Percentiles rank a stretch among this genome's conserved stretches.
Conservation (phyloP, 1,284 basidiomycete genomes). For the Ganoderma multipileum region DNA sequence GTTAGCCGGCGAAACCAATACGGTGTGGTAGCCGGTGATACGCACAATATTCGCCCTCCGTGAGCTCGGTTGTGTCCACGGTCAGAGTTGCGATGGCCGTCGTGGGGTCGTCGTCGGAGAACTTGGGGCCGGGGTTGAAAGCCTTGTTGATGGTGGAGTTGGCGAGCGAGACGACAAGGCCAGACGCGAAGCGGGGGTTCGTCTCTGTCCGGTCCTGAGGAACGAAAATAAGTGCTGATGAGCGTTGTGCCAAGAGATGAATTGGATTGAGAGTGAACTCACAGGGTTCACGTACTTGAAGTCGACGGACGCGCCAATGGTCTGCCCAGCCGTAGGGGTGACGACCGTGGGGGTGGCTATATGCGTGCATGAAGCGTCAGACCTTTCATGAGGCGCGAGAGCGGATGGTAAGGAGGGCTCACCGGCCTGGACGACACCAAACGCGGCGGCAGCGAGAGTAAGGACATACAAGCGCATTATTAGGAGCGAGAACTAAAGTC, state of each 20-base stretch:
- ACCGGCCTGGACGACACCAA: not conserved
- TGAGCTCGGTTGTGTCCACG: not conserved
- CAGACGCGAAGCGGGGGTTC: not conserved
- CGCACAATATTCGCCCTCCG: not conserved
- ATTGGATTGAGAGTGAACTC: not conserved
- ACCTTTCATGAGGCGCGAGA: not conserved
- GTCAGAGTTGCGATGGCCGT: not conserved
- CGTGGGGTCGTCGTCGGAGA: not conserved
- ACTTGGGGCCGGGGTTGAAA: not conserved
- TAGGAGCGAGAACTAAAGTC: too few species aligned
- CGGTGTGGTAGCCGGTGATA: too few species aligned
- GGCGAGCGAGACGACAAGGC: not conserved
- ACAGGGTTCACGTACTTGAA: slow-evolving; percentile 1
- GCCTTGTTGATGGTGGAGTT: not conserved
- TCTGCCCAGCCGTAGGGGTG: not conserved
- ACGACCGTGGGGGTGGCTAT: not conserved
- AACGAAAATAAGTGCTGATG: not conserved
- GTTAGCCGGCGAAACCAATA: not conserved
- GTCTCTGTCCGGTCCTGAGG: not conserved
- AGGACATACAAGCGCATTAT: not conserved
- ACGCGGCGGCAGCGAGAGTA: not conserved
- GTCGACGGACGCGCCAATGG: not conserved
- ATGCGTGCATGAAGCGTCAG: not conserved
- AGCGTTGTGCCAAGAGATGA: not conserved
- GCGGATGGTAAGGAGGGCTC: not conserved